Evolutionary conservation across 163 green algal species (phyloP).

Genomic region (Chlorella variabilis): DNA sequence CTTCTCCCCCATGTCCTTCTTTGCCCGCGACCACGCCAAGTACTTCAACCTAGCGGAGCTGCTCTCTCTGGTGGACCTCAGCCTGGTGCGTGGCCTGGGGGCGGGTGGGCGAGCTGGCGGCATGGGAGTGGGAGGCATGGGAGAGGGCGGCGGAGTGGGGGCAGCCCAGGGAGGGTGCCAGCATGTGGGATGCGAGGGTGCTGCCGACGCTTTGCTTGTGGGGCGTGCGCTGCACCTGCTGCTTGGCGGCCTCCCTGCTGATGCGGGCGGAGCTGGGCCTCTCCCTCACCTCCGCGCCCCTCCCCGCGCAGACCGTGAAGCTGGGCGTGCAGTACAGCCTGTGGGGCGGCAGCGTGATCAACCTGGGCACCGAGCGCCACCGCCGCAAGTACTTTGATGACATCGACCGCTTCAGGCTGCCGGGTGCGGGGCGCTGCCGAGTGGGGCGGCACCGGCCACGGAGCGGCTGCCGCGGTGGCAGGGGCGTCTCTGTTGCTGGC

Average conservation of each 20-base stretch:
- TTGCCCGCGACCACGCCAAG: conserved; percentile 59
- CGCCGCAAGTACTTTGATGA: conserved; percentile 82
- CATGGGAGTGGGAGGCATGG: too few relatives aligned
- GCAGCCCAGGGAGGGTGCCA: too few relatives aligned
- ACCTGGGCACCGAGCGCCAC: conserved; percentile 90
- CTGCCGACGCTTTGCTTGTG: too few relatives aligned
- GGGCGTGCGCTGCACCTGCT: too few relatives aligned
- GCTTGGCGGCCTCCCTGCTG: too few relatives aligned
- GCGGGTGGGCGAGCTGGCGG: neutral
- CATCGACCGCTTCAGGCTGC: conserved; percentile 67
- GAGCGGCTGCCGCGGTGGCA: neutral
- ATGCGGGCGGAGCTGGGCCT: too few relatives aligned
- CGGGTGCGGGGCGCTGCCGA: neutral
- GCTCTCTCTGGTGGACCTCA: conserved; percentile 76
- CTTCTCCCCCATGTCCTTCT: conserved; percentile 53
- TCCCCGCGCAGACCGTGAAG: conserved; percentile 83
- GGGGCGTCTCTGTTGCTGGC: too few relatives aligned
- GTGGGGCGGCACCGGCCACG: too few relatives aligned
- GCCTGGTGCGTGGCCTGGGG: conserved; percentile 42
- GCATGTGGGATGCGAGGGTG: too few relatives aligned
- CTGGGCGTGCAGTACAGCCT: conserved; percentile 92
- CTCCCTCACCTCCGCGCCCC: too few relatives aligned
- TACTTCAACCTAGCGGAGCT: conserved; percentile 90
- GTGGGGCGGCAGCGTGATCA: conserved; percentile 91
- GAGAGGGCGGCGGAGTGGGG: too few relatives aligned